These are phyloP conservation scores for Dysphania ambrosioides DNA, from an alignment of 148 eudicot species.

Conservation along the genomic window DNA sequence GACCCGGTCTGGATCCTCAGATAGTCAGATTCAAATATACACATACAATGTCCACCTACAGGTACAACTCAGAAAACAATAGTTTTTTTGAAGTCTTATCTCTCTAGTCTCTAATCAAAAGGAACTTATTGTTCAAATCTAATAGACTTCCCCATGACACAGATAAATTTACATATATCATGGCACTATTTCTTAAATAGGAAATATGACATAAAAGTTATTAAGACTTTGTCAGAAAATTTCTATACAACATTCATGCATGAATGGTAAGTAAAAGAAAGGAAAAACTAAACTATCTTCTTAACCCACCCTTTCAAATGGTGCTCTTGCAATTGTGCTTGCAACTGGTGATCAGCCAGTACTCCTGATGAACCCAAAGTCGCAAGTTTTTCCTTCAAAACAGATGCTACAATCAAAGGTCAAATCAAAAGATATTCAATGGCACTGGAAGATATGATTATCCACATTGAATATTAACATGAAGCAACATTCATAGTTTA, in stretches of 20 bases:
- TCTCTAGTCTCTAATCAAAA: background rate
- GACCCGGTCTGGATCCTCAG: background rate
- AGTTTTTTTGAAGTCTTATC: background rate
- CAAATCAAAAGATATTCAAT: constrained; percentile 7
- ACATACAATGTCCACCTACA: background rate
- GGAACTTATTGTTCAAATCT: background rate
- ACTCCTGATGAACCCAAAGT: constrained; percentile 93
- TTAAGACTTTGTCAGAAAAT: background rate
- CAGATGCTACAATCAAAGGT: constrained; percentile 67
- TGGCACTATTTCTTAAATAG: background rate
- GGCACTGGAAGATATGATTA: background rate
- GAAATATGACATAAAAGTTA: background rate
- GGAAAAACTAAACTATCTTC: background rate
- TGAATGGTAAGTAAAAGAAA: constrained; percentile 6
- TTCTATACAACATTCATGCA: background rate
- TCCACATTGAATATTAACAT: background rate
- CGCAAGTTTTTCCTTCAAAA: constrained; percentile 93
- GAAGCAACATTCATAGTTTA: constrained; percentile 2
- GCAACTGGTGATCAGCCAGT: constrained; percentile 96
- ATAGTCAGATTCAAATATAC: too few species aligned
- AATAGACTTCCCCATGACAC: background rate
- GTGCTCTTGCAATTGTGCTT: constrained; percentile 93
- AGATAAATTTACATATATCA: too few species aligned
- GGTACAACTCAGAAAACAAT: background rate
- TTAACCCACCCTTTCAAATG: constrained; percentile 86